phyloP scores from a whole-genome alignment of 192 early-diverging fungal genomes.

The Coemansia sp. region DNA sequence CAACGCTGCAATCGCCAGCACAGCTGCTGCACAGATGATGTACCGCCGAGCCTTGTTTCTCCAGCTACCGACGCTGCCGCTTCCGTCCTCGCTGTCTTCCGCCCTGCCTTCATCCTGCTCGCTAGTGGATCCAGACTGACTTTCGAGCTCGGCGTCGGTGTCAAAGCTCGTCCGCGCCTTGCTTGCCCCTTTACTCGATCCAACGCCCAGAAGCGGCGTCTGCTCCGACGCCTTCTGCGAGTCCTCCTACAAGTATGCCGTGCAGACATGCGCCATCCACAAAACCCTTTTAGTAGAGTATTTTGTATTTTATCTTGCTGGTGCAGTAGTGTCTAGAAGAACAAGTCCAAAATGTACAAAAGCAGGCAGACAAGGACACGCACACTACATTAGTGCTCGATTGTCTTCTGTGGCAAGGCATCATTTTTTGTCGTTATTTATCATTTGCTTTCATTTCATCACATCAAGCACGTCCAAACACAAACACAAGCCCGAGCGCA shows the following conservation, averaged over 20 bases:
- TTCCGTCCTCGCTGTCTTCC: background rate
- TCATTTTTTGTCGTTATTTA: background rate
- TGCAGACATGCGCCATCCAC: background rate
- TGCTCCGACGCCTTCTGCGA: constrained; percentile 8
- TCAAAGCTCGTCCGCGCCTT: background rate
- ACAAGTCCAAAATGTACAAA: background rate
- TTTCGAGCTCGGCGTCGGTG: background rate
- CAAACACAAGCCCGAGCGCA: background rate
- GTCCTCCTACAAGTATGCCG: background rate
- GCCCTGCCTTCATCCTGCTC: background rate
- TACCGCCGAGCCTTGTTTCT: constrained; percentile 5
- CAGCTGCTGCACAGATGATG: constrained; percentile 1
- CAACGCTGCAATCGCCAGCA: background rate
- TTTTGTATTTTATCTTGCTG: no score
- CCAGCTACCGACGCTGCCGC: background rate
- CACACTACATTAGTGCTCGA: background rate
- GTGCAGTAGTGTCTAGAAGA: no score
- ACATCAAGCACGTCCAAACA: background rate
- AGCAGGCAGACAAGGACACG: no score
- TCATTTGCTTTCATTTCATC: constrained; percentile 10
- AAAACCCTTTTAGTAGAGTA: background rate
- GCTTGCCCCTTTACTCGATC: constrained; percentile 1
- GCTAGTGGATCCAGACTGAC: background rate
- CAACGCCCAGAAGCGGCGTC: constrained; percentile 13
- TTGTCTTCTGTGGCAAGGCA: background rate